Base-by-base conservation (phyloP, 306 rosid genomes). In the Malus sieversii region DNA sequence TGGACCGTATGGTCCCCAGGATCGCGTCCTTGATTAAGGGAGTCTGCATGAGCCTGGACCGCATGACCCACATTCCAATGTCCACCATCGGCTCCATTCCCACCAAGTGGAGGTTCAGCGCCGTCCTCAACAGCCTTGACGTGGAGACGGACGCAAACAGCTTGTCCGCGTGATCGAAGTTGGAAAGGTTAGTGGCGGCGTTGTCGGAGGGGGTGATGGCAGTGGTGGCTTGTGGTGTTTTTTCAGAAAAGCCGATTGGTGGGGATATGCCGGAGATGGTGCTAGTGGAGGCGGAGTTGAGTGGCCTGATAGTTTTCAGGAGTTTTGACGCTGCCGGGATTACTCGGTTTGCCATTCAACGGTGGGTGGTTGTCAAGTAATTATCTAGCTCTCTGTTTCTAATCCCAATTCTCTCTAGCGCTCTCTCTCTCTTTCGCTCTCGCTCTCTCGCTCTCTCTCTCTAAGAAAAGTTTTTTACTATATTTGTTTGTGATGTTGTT, bases 61-160 rank as follows among this genome's bases (percentile, higher is more conserved):
- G 69, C 99, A 90, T 77, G 16, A 92, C 14, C 93, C 99, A 88
- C 71, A 79, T 85, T 65, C 97, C 97, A 0, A 90, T 10, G 77
- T 95, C 99, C 8, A 92, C 99, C 85, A 88, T 27, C 0, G 99
- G 90, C 65, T 84, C 97, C 1, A 89, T 0, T 0, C 92, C 96
- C 14, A 96, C 90, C 46, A 82, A 83, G 20, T 90, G 97, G 64
- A 95, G 97, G 62, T 75, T 85, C 4, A 97, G 92, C 13, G 92
- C 27, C 68, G 97, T 75, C 22, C 86, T 85, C 59, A 92, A 73
- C 13, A 95, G 96, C 27, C 45, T 75, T 4, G 78, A 0, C 68
- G 96, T 89, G 1, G 92, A 61, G 2, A 95, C 77, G 53, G 74
- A 53, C 0, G 86, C 79, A 66, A 95, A 95, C 22, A 95, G 85